Evolutionary conservation across 345 rosid species (phyloP).

Genomic region (Eucalyptus sp.): DNA sequence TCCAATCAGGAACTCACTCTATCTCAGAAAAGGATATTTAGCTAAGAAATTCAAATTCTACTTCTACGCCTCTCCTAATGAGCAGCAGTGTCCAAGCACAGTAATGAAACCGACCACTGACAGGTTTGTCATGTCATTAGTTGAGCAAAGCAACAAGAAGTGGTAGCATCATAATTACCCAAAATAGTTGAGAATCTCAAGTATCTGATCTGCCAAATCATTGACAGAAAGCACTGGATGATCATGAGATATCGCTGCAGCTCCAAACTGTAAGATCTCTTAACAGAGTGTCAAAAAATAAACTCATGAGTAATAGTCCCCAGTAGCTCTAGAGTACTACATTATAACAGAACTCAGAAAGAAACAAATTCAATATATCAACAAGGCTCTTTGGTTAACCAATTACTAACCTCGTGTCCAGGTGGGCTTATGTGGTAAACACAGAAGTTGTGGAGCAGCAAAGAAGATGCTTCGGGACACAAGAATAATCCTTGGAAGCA

Average conservation of each 20-base stretch:
- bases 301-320: slow-evolving; percentile 18
- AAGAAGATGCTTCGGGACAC: slow-evolving; percentile 75
- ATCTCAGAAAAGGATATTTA: not conserved
- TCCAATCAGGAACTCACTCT: slow-evolving; percentile 1
- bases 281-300: slow-evolving; percentile 19
- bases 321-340: not conserved
- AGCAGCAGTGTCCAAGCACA: not conserved
- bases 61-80: not conserved
- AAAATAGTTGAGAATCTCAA: slow-evolving; percentile 78
- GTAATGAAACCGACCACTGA: not conserved
- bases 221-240: slow-evolving; percentile 46
- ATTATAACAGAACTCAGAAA: not conserved
- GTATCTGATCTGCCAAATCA: slow-evolving; percentile 74
- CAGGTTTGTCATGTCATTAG: not conserved
- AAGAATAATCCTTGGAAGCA: slow-evolving; percentile 86
- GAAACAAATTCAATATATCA: not conserved
- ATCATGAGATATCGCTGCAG: slow-evolving; percentile 43
- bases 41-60: not conserved
- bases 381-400: slow-evolving; percentile 2
- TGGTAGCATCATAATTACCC: slow-evolving; percentile 26
- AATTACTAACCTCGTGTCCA: slow-evolving; percentile 78
- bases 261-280: slow-evolving; percentile 92
- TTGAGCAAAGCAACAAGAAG: not conserved
- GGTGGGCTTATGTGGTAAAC: slow-evolving; percentile 92
- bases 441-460: slow-evolving; percentile 88